These are phyloP conservation scores for Serendipita vermifera DNA, from an alignment of 768 basidiomycete genomes.

Conservation along the genomic window DNA sequence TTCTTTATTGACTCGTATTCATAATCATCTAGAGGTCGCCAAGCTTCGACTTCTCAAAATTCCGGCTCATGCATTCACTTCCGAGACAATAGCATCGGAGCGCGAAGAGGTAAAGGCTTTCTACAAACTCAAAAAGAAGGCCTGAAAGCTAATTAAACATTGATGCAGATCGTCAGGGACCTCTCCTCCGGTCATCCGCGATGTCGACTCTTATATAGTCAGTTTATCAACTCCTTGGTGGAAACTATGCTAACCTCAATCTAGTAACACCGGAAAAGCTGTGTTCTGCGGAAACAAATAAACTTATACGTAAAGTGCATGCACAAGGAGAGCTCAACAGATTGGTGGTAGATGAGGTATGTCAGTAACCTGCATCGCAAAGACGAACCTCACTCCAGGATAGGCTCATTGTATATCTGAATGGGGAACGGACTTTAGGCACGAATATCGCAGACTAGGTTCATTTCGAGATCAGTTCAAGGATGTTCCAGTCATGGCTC, in stretches of 20 bases:
- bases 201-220: conserved; percentile 60
- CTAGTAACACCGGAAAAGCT: conserved; percentile 70
- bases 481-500: conserved; percentile 70
- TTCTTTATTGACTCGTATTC: neutral
- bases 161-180: conserved; percentile 50
- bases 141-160: neutral
- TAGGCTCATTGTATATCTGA: conserved; percentile 81
- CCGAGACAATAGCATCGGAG: conserved; percentile 45
- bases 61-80: conserved; percentile 47
- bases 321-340: conserved; percentile 49
- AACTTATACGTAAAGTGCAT: conserved; percentile 38
- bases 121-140: too few relatives aligned
- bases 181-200: conserved; percentile 44
- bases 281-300: conserved; percentile 39
- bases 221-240: conserved; percentile 17
- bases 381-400: neutral
- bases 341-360: conserved; percentile 70
- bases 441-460: conserved; percentile 60
- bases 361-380: conserved; percentile 10
- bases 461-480: conserved; percentile 52
- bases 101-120: conserved; percentile 36
- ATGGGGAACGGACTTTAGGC: conserved; percentile 76
- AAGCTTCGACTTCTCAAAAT: conserved; percentile 43
- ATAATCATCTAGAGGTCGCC: conserved; percentile 42
- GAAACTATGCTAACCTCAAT: neutral